phyloP scores from a whole-genome alignment of 108 stramenopile species.

The Epithemia pelagica region DNA sequence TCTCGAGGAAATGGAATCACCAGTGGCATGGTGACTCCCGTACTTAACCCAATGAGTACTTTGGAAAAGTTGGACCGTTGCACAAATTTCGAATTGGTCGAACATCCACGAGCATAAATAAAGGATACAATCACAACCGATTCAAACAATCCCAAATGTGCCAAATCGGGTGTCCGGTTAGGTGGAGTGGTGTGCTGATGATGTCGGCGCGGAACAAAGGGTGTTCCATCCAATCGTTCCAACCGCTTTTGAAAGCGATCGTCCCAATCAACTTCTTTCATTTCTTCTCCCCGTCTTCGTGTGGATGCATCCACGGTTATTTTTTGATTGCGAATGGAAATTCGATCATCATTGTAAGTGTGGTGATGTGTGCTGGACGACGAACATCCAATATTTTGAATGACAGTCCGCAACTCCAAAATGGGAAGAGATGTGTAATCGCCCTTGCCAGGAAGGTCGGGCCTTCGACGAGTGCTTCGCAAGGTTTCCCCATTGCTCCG shows the following conservation, averaged over 20 bases:
- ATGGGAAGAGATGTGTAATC: constrained; percentile 39
- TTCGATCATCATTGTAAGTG: constrained; percentile 6
- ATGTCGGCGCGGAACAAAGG: not conserved
- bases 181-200: constrained; percentile 16
- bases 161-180: constrained; percentile 31
- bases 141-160: constrained; percentile 55
- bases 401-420: constrained; percentile 62
- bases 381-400: constrained; percentile 71
- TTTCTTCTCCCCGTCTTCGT: constrained; percentile 61
- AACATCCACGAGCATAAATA: constrained; percentile 66
- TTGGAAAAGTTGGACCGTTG: constrained; percentile 63
- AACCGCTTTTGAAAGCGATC: constrained; percentile 54
- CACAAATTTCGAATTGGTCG: constrained; percentile 63
- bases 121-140: constrained; percentile 49
- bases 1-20: constrained; percentile 52
- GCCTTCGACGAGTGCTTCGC: constrained; percentile 37
- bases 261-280: constrained; percentile 61
- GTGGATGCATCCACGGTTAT: constrained; percentile 76
- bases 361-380: constrained; percentile 8
- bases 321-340: constrained; percentile 46
- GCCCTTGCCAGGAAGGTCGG: constrained; percentile 14
- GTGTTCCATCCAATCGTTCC: constrained; percentile 35
- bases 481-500: constrained; percentile 82
- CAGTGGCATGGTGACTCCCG: constrained; percentile 67
- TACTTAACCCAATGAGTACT: constrained; percentile 40